Percentiles rank a stretch among this genome's conserved stretches.
phyloP scores from a whole-genome alignment of 805 yeast genomes.

The Teunomyces tritomae region DNA sequence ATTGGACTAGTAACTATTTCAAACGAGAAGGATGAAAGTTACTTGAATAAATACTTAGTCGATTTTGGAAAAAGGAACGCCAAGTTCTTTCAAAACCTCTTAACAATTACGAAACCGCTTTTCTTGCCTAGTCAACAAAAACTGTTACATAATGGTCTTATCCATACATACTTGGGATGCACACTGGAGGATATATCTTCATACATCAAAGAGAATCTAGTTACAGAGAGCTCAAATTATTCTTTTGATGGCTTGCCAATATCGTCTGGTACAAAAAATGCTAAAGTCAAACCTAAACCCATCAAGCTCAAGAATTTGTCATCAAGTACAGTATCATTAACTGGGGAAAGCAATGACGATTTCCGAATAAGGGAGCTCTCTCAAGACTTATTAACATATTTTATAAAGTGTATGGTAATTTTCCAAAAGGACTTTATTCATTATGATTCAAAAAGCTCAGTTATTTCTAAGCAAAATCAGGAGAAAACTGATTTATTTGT shows the following conservation, averaged over 20 bases:
- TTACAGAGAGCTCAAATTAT: background rate
- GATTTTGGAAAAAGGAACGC: conserved; percentile 18
- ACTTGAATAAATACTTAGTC: conserved; percentile 13
- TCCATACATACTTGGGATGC: conserved; percentile 21
- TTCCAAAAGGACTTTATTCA: conserved; percentile 20
- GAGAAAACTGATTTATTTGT: background rate
- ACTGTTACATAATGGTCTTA: conserved; percentile 17
- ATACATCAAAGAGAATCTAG: conserved; percentile 18
- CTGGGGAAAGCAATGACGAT: conserved; percentile 19
- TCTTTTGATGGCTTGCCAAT: background rate
- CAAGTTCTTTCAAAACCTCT: conserved; percentile 18
- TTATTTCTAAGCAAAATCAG: background rate
- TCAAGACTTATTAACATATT: conserved; percentile 26
- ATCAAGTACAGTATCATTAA: conserved; percentile 11
- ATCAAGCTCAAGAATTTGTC: conserved; percentile 11
- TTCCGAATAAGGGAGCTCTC: conserved; percentile 26
- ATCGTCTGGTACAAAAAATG: background rate
- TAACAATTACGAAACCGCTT: conserved; percentile 21
- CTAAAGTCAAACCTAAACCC: conserved; percentile 7
- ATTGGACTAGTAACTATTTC: conserved; percentile 20
- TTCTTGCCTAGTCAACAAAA: conserved; percentile 24
- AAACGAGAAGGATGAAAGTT: conserved; percentile 10
- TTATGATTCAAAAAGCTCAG: background rate
- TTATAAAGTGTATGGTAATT: conserved; percentile 20
- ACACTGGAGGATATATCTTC: conserved; percentile 29